Conservation (phyloP, 768 basidiomycete genomes). For the Trametes elegans region DNA sequence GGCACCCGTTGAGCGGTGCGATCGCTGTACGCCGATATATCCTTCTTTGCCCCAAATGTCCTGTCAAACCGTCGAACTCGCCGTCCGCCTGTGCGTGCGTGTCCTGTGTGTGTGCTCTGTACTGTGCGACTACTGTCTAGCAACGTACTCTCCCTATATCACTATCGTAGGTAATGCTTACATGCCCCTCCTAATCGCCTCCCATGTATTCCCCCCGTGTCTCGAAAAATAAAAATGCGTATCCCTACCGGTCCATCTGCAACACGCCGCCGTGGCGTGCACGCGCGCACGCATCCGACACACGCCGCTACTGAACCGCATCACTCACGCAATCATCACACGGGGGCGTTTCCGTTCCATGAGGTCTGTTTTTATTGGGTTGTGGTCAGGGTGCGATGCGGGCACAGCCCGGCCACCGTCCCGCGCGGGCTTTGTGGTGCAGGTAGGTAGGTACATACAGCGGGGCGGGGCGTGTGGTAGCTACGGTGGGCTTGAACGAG, state of each 20-base stretch:
- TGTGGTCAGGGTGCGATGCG: constrained; percentile 11
- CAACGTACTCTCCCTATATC: constrained; percentile 5
- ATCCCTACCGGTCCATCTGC: not conserved
- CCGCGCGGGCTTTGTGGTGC: not conserved
- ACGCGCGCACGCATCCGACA: not conserved
- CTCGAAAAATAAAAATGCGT: constrained; percentile 4
- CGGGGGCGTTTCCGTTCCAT: constrained; percentile 11
- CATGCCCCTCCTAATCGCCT: constrained; percentile 8
- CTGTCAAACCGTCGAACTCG: not conserved
- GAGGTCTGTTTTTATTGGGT: constrained; percentile 2
- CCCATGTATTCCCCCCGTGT: constrained; percentile 9
- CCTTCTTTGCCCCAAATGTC: not conserved
- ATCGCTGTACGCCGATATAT: not conserved
- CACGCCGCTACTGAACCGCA: not conserved
- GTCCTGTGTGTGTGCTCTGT: not conserved
- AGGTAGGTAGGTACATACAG: not conserved
- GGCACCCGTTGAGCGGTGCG: constrained; percentile 9
- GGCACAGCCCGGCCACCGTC: constrained; percentile 20
- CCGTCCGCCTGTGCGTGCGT: not conserved
- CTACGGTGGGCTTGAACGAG: constrained; percentile 15
- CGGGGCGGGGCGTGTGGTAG: not conserved
- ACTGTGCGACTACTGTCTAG: not conserved
- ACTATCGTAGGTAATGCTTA: constrained; percentile 19
- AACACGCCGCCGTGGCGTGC: not conserved
- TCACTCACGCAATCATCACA: too few species aligned